Base-by-base conservation (phyloP, 2,329 filamentous ascomycete species). In the Cryphonectria parasitica region DNA sequence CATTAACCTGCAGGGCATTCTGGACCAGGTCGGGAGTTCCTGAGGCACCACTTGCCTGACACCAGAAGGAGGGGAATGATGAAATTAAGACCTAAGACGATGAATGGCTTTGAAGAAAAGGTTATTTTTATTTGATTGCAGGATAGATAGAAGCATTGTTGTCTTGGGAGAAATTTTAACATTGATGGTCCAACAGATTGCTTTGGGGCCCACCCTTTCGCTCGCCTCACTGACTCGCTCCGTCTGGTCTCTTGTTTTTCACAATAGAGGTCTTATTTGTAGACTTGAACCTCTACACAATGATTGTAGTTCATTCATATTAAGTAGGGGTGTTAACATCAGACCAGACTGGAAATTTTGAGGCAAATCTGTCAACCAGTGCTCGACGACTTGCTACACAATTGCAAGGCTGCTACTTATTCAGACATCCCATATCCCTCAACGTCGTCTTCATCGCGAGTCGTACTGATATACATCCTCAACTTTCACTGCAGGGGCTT, bases 1-100 rank as follows among this genome's bases (percentile, higher is more conserved):
- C 82, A 97, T 98, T 80, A 96, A 97, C 83, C 85, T 99, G 69
- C 87, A 93, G 80, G 95, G 95, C 15, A 84, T 99, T 75, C 83
- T 97, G 75, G 91, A 95, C 81, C 80, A 88, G 78, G 88, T 86
- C 45, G 86, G 88, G 79, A 79, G 70, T 64, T 56, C 68, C 28
- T 72, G n/a, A 67, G 45, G 39, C 1, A 13, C 45, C 45, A 49
- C 45, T 17, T 28, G 25, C 11, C 11, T n/a, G 7, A 28, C 4
- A 17, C 13, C 15, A 3, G 61, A 28, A 45, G 4, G 15, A 13
- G 61, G 13, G 2, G 15, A 25, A 15, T n/a, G 36, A 63, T 2
- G 8, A 17, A 15, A 41, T 6, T 28, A 2, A 28, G 6, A 45
- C 43, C 17, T 2, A 19, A 34, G 54, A 31, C 2, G 28, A 31